Evolutionary conservation across 805 yeast genomes (phyloP).

Genomic region (Cephaloascus fragrans): DNA sequence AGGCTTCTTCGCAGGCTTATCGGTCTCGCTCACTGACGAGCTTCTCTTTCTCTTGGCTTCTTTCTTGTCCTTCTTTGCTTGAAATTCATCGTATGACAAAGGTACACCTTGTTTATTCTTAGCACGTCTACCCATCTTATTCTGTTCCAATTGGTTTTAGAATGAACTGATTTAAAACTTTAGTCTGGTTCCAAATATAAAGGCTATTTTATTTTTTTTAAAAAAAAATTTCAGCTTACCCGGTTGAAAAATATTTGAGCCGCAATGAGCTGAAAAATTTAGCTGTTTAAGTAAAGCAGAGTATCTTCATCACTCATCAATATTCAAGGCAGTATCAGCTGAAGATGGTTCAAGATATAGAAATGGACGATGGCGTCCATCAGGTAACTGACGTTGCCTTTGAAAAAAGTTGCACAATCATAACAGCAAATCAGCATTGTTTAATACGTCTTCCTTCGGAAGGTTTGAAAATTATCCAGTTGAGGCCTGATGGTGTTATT

Average conservation of each 20-base stretch:
- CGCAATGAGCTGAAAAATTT: background rate
- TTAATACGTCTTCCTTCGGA: constrained; percentile 76
- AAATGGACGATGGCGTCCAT: too few relatives aligned
- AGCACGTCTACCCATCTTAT: constrained; percentile 81
- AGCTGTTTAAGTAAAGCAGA: too few relatives aligned
- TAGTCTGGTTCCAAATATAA: too few relatives aligned
- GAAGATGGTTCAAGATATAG: too few relatives aligned
- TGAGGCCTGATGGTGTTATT: constrained; percentile 50
- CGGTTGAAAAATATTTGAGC: background rate
- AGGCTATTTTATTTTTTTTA: too few relatives aligned
- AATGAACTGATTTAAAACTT: too few relatives aligned
- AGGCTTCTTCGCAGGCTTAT: constrained; percentile 8
- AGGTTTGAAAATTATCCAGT: constrained; percentile 61
- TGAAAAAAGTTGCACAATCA: constrained; percentile 12
- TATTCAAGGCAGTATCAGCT: too few relatives aligned
- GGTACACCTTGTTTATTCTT: constrained; percentile 91
- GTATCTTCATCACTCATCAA: too few relatives aligned
- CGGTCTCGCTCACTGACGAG: constrained; percentile 14
- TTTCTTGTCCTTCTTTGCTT: constrained; percentile 28
- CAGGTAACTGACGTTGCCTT: too few relatives aligned
- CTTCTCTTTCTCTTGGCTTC: constrained; percentile 19
- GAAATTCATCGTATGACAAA: constrained; percentile 80
- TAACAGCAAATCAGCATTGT: constrained; percentile 42
- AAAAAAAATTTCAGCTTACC: background rate
- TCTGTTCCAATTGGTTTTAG: background rate